These are phyloP conservation scores for Arthrobotrys entomopaga DNA, from an alignment of 2,329 filamentous ascomycete species.

Conservation along the genomic window DNA sequence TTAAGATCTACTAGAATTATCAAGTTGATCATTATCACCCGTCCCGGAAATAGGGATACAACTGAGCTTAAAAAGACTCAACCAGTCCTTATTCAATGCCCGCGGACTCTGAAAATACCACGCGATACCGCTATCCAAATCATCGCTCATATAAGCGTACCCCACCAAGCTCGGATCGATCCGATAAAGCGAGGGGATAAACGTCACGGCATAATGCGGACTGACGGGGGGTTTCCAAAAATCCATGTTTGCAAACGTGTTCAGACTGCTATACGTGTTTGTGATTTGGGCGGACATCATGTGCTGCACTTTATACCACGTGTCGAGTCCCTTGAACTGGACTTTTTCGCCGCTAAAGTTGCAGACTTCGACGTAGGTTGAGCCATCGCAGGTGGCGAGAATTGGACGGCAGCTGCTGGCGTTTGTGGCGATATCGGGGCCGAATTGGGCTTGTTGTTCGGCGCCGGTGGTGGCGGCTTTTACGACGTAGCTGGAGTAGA, in stretches of 20 bases:
- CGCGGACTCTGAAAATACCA: conserved; percentile 17
- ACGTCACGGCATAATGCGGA: neutral
- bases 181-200: neutral
- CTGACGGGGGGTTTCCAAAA: neutral
- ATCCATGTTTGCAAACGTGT: neutral
- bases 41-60: too few relatives aligned
- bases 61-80: neutral
- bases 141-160: conserved; percentile 17
- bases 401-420: conserved; percentile 18
- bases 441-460: neutral
- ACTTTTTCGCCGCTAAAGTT: neutral
- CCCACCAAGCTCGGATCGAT: conserved; percentile 4
- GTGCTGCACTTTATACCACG: neutral
- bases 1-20: too few relatives aligned
- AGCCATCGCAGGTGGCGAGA: conserved; percentile 6
- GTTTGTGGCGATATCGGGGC: neutral
- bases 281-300: conserved; percentile 10
- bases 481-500: neutral
- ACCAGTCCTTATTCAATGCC: neutral
- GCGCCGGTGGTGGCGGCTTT: too few relatives aligned
- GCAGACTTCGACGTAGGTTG: conserved; percentile 36
- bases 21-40: too few relatives aligned
- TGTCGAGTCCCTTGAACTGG: neutral
- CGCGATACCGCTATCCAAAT: conserved; percentile 5
- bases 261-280: neutral